phyloP scores from a whole-genome alignment of 2,329 filamentous ascomycete species.

The Aaosphaeria pasadenensis region DNA sequence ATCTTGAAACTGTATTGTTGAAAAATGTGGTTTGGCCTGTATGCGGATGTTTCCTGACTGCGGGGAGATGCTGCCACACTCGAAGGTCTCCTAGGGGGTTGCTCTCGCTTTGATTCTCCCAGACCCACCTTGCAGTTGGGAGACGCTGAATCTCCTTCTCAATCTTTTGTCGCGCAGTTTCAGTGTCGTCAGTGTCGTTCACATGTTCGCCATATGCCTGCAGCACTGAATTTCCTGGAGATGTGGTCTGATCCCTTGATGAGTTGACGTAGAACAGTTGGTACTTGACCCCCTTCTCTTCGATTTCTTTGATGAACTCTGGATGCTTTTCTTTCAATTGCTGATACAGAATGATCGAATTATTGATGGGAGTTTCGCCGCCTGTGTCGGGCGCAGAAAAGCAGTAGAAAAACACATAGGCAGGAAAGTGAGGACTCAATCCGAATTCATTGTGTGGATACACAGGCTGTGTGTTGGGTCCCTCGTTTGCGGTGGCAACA shows the following conservation, averaged over 20 bases:
- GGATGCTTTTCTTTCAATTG: constrained; percentile 5
- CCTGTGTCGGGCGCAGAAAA: constrained; percentile 4
- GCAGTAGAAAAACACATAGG: constrained; percentile 11
- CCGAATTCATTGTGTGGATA: constrained; percentile 14
- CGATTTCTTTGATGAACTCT: constrained; percentile 7
- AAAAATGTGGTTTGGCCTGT: constrained; percentile 2
- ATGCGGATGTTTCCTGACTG: constrained; percentile 1
- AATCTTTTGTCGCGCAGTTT: constrained; percentile 7
- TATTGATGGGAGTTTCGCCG: constrained; percentile 12
- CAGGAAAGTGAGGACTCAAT: constrained; percentile 10
- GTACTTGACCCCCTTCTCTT: constrained; percentile 8
- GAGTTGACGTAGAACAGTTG: constrained; percentile 4
- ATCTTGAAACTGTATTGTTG: constrained; percentile 4
- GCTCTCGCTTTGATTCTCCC: constrained; percentile 3
- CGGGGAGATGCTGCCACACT: constrained; percentile 6
- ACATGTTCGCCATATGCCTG: constrained; percentile 10
- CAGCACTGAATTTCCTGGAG: constrained; percentile 7
- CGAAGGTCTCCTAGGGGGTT: constrained; percentile 5
- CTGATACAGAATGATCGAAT: constrained; percentile 7
- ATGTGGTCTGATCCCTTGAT: constrained; percentile 1
- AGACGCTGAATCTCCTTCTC: constrained; percentile 6
- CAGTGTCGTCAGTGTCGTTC: constrained; percentile 5
- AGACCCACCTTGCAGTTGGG: constrained; percentile 8
- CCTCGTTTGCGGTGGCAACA: constrained; percentile 11
- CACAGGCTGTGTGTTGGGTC: constrained; percentile 8